phyloP scores from a whole-genome alignment of 192 early-diverging fungal genomes.

The Podila horticola region DNA sequence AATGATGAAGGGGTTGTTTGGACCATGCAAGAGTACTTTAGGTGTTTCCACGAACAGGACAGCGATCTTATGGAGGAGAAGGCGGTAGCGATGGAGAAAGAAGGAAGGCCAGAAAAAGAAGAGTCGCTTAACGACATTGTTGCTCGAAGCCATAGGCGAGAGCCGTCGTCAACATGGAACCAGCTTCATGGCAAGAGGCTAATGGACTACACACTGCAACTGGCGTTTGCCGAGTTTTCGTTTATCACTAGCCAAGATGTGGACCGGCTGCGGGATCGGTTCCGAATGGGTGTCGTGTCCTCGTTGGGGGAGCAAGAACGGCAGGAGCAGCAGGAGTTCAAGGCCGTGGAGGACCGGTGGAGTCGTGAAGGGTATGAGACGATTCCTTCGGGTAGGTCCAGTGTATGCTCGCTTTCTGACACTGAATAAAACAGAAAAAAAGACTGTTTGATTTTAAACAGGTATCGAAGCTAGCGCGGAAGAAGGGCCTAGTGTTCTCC shows the following conservation, averaged over 20 bases:
- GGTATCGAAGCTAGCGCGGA: not conserved
- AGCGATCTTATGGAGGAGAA: not conserved
- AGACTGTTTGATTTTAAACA: not conserved
- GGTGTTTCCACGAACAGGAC: constrained; percentile 6
- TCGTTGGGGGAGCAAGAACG: constrained; percentile 14
- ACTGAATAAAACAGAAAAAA: not conserved
- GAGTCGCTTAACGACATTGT: not conserved
- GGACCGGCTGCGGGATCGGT: constrained; percentile 26
- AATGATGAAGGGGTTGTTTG: constrained; percentile 36
- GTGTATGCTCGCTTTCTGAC: not conserved
- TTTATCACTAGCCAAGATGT: constrained; percentile 30
- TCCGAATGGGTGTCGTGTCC: constrained; percentile 36
- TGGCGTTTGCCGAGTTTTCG: constrained; percentile 34
- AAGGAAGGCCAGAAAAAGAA: not conserved
- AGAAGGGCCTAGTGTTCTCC: too few species aligned
- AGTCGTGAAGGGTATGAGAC: constrained; percentile 1
- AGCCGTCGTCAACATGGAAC: too few species aligned
- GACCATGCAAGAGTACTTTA: constrained; percentile 33
- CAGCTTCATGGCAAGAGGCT: not conserved
- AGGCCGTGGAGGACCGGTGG: constrained; percentile 1
- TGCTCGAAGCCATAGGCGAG: not conserved
- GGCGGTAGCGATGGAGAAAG: not conserved
- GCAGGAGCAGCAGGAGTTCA: not conserved
- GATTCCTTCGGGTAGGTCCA: not conserved
- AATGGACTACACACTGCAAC: constrained; percentile 24